Evolutionary conservation across 2,329 filamentous ascomycete species (phyloP).

Genomic region (Exserohilum rostratum): DNA sequence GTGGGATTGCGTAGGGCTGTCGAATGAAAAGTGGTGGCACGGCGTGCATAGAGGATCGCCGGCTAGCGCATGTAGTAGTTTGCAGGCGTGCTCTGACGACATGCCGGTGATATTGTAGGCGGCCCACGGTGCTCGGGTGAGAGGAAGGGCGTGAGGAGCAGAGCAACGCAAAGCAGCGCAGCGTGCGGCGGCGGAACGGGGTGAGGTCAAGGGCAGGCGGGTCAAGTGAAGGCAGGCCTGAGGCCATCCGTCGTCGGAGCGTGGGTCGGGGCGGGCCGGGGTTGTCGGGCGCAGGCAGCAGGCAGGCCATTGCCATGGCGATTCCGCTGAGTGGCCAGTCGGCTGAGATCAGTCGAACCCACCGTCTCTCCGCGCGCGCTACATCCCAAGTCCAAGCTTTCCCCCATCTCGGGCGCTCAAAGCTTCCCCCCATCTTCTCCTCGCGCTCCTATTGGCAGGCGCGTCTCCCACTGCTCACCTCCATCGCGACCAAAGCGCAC

Average conservation of each 20-base stretch:
- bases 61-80: slow-evolving; percentile 6
- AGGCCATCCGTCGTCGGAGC: no score
- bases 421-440: slow-evolving; percentile 14
- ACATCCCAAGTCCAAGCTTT: slow-evolving; percentile 12
- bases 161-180: no score
- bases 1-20: slow-evolving; percentile 31
- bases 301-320: no score
- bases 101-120: not conserved
- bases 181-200: no score
- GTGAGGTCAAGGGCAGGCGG: no score
- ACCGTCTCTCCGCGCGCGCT: slow-evolving; percentile 2
- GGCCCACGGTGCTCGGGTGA: no score
- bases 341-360: not conserved
- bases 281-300: not conserved
- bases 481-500: slow-evolving; percentile 11
- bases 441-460: slow-evolving; percentile 19
- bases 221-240: no score
- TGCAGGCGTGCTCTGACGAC: slow-evolving; percentile 9
- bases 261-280: slow-evolving; percentile 10
- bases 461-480: slow-evolving; percentile 11
- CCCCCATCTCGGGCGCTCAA: slow-evolving; percentile 1
- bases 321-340: slow-evolving; percentile 2
- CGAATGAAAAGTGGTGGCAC: slow-evolving; percentile 28
- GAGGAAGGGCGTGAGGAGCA: no score
- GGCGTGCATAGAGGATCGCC: slow-evolving; percentile 27